Conservation (phyloP, 257 asterid genomes). For the Jacaranda mimosifolia region DNA sequence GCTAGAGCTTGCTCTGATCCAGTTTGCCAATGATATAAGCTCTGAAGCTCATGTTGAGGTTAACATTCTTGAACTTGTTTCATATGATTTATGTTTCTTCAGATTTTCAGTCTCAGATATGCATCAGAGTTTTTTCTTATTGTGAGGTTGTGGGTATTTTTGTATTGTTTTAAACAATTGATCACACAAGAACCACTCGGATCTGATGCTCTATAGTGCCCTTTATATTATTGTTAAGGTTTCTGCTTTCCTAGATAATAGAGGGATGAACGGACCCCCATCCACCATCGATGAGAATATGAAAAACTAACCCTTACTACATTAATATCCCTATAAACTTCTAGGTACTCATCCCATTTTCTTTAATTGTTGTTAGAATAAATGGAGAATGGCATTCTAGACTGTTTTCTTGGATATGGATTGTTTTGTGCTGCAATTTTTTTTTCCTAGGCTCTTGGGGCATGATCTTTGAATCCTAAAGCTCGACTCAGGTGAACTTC, state of each 20-base stretch:
- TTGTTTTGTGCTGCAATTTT: conserved; percentile 17
- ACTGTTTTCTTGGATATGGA: conserved; percentile 8
- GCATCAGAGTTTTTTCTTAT: conserved; percentile 26
- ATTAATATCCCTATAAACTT: background rate
- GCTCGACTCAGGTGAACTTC: background rate
- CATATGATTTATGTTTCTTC: conserved; percentile 7
- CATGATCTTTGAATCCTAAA: background rate
- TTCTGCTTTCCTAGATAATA: conserved; percentile 2
- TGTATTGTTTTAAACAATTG: conserved; percentile 17
- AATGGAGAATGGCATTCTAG: background rate
- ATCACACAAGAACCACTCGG: background rate
- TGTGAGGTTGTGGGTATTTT: conserved; percentile 12
- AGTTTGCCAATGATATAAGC: conserved; percentile 97
- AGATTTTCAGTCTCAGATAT: conserved; percentile 29
- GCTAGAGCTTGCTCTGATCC: conserved; percentile 84
- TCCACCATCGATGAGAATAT: conserved; percentile 3
- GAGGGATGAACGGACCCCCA: background rate
- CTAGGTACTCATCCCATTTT: background rate
- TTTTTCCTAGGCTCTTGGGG: background rate
- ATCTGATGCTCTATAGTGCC: conserved; percentile 19
- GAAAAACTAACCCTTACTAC: background rate
- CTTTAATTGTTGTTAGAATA: background rate
- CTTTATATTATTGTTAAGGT: background rate
- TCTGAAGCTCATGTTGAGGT: conserved; percentile 99
- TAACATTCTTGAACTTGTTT: conserved; percentile 40